phyloP scores from a whole-genome alignment of 2,329 filamentous ascomycete genomes.

The Colletotrichum magnum region DNA sequence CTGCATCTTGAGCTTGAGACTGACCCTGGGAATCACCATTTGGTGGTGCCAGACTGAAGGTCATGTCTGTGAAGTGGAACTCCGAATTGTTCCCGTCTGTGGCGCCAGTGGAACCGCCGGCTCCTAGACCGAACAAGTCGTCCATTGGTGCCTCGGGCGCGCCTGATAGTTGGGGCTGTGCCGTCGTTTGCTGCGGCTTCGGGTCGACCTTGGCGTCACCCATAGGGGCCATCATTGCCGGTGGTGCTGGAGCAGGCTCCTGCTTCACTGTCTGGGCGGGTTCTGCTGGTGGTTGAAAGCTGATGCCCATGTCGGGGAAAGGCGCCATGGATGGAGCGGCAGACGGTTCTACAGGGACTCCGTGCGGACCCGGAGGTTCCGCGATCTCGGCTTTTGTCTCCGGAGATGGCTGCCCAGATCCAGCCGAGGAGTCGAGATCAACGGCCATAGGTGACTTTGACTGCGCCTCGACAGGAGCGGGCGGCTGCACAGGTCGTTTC shows the following conservation, averaged over 20 bases:
- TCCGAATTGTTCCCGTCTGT: slow-evolving; percentile 49
- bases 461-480: slow-evolving; percentile 51
- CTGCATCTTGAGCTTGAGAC: slow-evolving; percentile 50
- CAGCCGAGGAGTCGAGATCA: slow-evolving; percentile 52
- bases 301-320: slow-evolving; percentile 70
- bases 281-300: slow-evolving; percentile 48
- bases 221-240: slow-evolving; percentile 45
- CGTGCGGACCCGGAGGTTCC: slow-evolving; percentile 29
- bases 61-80: slow-evolving; percentile 70
- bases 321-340: slow-evolving; percentile 62
- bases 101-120: slow-evolving; percentile 35
- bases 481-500: slow-evolving; percentile 38
- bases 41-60: slow-evolving; percentile 66
- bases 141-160: slow-evolving; percentile 43
- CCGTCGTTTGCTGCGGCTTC: slow-evolving; percentile 39
- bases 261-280: slow-evolving; percentile 35
- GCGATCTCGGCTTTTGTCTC: slow-evolving; percentile 19
- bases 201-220: slow-evolving; percentile 49
- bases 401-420: slow-evolving; percentile 26
- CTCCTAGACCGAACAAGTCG: slow-evolving; percentile 31
- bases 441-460: slow-evolving; percentile 54
- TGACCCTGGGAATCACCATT: slow-evolving; percentile 49
- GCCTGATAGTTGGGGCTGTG: slow-evolving; percentile 40
- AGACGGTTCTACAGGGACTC: slow-evolving; percentile 34
- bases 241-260: slow-evolving; percentile 38